phyloP scores from a whole-genome alignment of 352 stramenopile species.

The Elongisporangium prolatum region DNA sequence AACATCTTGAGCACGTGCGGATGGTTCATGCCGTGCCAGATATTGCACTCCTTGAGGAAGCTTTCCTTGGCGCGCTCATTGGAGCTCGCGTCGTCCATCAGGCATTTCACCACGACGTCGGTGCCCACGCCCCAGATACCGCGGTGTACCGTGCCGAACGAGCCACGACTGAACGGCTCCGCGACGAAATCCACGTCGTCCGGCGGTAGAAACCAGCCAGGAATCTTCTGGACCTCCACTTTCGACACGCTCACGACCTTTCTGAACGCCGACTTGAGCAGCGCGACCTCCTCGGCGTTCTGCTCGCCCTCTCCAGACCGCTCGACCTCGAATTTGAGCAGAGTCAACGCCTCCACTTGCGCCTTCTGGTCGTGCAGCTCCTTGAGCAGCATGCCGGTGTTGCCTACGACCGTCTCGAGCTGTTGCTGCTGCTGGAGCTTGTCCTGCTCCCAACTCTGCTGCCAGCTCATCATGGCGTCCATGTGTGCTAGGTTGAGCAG shows the following conservation, averaged over 20 bases:
- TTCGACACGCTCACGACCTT: slow-evolving; percentile 9
- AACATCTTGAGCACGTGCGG: slow-evolving; percentile 22
- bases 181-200: slow-evolving; percentile 10
- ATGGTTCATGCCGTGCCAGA: slow-evolving; percentile 20
- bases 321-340: slow-evolving; percentile 15
- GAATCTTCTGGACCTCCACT: slow-evolving; percentile 10
- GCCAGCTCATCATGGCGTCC: slow-evolving; percentile 21
- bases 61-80: slow-evolving; percentile 1
- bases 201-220: slow-evolving; percentile 6
- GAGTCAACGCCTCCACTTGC: slow-evolving; percentile 15
- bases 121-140: slow-evolving; percentile 9
- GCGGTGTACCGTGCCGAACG: slow-evolving; percentile 10
- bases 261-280: slow-evolving; percentile 9
- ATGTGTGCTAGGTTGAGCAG: slow-evolving; percentile 21
- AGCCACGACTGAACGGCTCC: slow-evolving; percentile 6
- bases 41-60: slow-evolving; percentile 13
- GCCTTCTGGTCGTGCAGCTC: slow-evolving; percentile 16
- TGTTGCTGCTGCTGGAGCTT: neutral
- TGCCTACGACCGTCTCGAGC: slow-evolving; percentile 8
- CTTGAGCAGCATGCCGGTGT: slow-evolving; percentile 14
- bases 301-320: neutral
- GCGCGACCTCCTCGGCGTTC: neutral
- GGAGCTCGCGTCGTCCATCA: slow-evolving; percentile 3
- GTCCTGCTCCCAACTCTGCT: slow-evolving; percentile 19
- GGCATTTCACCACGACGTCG: slow-evolving; percentile 22